These are phyloP conservation scores for Escovopsis sp. DNA, from an alignment of 2,329 filamentous ascomycete genomes.

Conservation along the genomic window DNA sequence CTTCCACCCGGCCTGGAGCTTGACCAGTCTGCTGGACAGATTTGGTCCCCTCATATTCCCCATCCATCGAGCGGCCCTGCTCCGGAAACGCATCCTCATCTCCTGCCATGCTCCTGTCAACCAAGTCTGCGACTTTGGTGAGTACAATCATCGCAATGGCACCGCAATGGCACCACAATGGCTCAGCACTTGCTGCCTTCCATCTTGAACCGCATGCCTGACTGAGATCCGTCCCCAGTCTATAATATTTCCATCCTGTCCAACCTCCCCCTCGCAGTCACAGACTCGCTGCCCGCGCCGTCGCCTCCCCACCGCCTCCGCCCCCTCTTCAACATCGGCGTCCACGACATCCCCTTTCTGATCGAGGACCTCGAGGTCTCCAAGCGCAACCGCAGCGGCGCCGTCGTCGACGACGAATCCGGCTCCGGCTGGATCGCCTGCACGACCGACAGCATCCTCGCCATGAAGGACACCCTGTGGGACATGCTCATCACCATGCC, in stretches of 20 bases:
- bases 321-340: constrained; percentile 82
- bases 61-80: constrained; percentile 69
- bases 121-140: constrained; percentile 78
- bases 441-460: constrained; percentile 86
- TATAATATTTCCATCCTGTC: constrained; percentile 90
- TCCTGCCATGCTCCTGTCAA: constrained; percentile 77
- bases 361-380: constrained; percentile 40
- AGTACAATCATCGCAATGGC: too few relatives aligned
- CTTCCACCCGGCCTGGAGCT: constrained; percentile 75
- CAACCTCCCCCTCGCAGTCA: constrained; percentile 64
- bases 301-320: constrained; percentile 51
- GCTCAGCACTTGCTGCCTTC: neutral
- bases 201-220: neutral
- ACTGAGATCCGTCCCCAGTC: constrained; percentile 44
- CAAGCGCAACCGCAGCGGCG: constrained; percentile 21
- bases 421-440: constrained; percentile 77
- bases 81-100: constrained; percentile 78
- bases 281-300: constrained; percentile 49
- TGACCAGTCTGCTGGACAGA: constrained; percentile 59
- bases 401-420: constrained; percentile 27
- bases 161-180: too few relatives aligned
- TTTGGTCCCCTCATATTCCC: constrained; percentile 91
- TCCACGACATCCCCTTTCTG: constrained; percentile 79
- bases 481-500: constrained; percentile 81
- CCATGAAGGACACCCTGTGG: constrained; percentile 73